Base-by-base conservation (phyloP, 768 basidiomycete species). In the Plicaturopsis crispa region DNA sequence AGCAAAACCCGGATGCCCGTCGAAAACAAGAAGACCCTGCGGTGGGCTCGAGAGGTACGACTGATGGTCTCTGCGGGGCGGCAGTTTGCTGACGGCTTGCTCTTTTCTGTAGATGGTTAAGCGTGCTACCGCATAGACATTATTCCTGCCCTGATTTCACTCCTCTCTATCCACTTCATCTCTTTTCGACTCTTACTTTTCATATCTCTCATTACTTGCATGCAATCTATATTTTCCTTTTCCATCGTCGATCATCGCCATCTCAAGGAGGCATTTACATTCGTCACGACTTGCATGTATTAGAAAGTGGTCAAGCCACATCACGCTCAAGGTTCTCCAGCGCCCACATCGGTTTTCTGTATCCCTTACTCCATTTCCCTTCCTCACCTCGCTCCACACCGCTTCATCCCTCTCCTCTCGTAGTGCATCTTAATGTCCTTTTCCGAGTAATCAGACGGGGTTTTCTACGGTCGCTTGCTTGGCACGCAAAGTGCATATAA, bases 11-110 rank as follows among this genome's bases (percentile, higher is more conserved):
- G 87, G 17, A 78, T 83, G 66, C 72, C 77, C 5, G 59, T 68
- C 30, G 88, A 92, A 48, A 84, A 83, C 24, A 91, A 84, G 75
- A 85, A 80, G 70, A 89, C 86, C 3, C 68, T 90, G 65, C 84
- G 87, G 45, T 96, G 92, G 90, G 90, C 92, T 14, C 77, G 86
- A 38, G 91, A 96, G 76, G 91, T 92, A 47, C 38, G 76, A 57
- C 22, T 4, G 5, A 6, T 24, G 18, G 28, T 18, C 35, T 13
- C 10, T 33, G 22, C 32, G 16, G n/a, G n/a, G n/a, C n/a, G n/a
- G 22, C 12, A n/a, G 16, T 20, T 42, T 2, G n/a, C 8, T 11
- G 17, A 4, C 4, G 12, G 11, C 11, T 24, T 45, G 14, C 33
- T 28, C 10, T 28, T 20, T 21, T 26, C 16, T 43, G 16, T 37